phyloP scores from a whole-genome alignment of 2,329 filamentous ascomycete species.

The Penicillium hesseltinei region DNA sequence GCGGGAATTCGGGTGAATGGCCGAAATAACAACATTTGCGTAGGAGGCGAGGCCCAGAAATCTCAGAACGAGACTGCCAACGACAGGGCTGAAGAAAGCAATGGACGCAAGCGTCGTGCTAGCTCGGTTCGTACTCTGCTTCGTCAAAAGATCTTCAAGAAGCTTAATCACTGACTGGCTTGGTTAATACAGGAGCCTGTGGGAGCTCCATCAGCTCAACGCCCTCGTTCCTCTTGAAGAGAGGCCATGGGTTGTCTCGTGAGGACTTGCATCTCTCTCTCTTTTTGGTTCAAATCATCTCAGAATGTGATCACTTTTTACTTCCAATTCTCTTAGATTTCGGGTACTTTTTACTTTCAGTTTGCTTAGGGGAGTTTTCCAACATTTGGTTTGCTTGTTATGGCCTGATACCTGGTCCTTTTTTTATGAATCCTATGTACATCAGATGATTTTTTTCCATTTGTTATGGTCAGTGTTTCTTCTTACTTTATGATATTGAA shows the following conservation, averaged over 20 bases:
- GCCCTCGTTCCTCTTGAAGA: neutral
- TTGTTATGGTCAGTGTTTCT: neutral
- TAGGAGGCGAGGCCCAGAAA: neutral
- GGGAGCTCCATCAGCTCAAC: neutral
- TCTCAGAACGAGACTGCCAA: neutral
- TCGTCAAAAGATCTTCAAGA: neutral
- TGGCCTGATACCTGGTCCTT: neutral
- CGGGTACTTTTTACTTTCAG: neutral
- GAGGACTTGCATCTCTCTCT: neutral
- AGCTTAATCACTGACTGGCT: neutral
- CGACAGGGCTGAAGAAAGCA: neutral
- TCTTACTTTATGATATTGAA: neutral
- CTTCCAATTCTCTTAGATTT: neutral
- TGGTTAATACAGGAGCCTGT: neutral
- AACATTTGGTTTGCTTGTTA: neutral
- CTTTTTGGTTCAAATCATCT: neutral
- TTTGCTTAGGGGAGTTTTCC: neutral
- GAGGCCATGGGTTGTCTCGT: neutral
- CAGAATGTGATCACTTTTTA: neutral
- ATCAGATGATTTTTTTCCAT: neutral
- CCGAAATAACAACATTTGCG: neutral
- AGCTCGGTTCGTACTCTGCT: slow-evolving; percentile 1
- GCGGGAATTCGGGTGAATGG: slow-evolving; percentile 28
- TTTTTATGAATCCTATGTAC: neutral
- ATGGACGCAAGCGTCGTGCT: slow-evolving; percentile 2